Conservation (phyloP, 306 rosid genomes). For the Cucurbita moschata region DNA sequence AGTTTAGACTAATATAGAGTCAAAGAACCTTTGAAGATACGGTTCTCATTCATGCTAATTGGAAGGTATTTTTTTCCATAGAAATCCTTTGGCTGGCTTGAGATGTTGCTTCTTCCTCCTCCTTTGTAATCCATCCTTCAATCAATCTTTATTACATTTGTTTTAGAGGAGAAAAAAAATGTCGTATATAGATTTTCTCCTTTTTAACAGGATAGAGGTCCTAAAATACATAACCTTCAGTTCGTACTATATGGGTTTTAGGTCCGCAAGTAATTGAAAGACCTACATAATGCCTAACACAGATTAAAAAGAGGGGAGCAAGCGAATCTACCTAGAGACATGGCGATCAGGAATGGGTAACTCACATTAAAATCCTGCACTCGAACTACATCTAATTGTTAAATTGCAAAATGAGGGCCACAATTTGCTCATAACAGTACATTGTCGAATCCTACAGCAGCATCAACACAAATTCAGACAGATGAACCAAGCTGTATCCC, state of each 20-base stretch:
- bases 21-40: not conserved
- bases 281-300: not conserved
- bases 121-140: not conserved
- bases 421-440: slow-evolving; percentile 1
- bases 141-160: not conserved
- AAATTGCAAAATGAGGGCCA: slow-evolving; percentile 6
- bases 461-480: not conserved
- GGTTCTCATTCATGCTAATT: not conserved
- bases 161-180: not conserved
- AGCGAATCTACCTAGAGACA: not conserved
- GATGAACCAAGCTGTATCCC: not conserved
- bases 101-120: not conserved
- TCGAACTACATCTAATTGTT: slow-evolving; percentile 1
- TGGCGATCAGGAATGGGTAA: not conserved
- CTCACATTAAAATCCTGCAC: slow-evolving; percentile 5
- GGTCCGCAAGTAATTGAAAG: not conserved
- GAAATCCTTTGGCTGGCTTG: not conserved
- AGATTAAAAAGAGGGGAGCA: not conserved
- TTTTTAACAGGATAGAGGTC: not conserved
- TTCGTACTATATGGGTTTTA: not conserved
- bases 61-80: not conserved
- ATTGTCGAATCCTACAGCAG: slow-evolving; percentile 4
- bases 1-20: not conserved
- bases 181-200: not conserved
- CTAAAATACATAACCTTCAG: not conserved